Evolutionary conservation across 2,329 filamentous ascomycete genomes (phyloP).

Genomic region (Hypoxylon sp.): DNA sequence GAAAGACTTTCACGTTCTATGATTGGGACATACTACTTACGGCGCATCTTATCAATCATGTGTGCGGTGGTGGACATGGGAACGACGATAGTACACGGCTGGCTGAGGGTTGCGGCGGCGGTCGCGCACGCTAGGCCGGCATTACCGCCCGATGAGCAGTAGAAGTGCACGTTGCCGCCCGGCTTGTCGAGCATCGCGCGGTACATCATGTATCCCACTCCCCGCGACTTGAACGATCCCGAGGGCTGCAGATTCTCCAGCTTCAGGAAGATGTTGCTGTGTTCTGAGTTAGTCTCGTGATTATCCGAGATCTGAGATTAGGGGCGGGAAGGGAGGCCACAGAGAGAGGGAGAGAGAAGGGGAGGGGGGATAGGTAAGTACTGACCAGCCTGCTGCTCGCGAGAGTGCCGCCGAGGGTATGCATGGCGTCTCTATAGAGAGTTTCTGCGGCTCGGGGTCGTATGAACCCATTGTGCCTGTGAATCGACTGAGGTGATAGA

Average conservation of each 20-base stretch:
- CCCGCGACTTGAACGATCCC: constrained; percentile 88
- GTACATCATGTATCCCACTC: constrained; percentile 79
- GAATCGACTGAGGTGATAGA: neutral
- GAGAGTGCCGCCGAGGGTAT: constrained; percentile 77
- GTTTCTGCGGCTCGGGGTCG: constrained; percentile 59
- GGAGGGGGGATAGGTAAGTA: constrained; percentile 20
- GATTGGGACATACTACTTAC: constrained; percentile 19
- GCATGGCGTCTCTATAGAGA: constrained; percentile 81
- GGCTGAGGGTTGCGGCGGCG: constrained; percentile 74
- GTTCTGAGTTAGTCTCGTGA: constrained; percentile 12
- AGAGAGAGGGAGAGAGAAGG: neutral
- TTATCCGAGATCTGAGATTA: neutral
- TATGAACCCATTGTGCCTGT: constrained; percentile 59
- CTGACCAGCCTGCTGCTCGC: constrained; percentile 79
- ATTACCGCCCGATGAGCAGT: constrained; percentile 85
- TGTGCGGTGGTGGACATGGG: constrained; percentile 74
- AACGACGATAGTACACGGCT: constrained; percentile 82
- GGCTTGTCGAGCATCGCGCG: constrained; percentile 54
- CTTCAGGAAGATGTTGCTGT: constrained; percentile 85
- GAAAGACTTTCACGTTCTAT: neutral
- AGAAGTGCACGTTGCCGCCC: constrained; percentile 73
- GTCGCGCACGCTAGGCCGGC: constrained; percentile 86
- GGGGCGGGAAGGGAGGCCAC: neutral
- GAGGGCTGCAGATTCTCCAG: constrained; percentile 88
- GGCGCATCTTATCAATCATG: constrained; percentile 79